A percentile compares a stretch with the other conserved stretches of the same genome.
phyloP scores from a whole-genome alignment of 768 basidiomycete species.

The Mycena floridula region DNA sequence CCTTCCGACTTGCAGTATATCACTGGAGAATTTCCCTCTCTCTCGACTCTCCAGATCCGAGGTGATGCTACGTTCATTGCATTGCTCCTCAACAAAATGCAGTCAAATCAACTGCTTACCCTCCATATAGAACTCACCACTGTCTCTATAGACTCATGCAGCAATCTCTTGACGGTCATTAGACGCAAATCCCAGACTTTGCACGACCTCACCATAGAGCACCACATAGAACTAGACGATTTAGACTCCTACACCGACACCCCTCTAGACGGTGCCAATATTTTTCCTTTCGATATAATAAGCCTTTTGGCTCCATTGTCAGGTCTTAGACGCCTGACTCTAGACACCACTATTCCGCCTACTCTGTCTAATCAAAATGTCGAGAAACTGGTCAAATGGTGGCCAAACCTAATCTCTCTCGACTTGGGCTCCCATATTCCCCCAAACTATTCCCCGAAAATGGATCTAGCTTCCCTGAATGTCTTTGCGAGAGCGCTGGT shows the following conservation, averaged over 20 bases:
- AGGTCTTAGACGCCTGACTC: slow-evolving; percentile 26
- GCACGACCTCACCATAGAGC: slow-evolving; percentile 33
- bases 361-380: slow-evolving; percentile 32
- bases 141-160: slow-evolving; percentile 13
- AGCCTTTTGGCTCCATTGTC: slow-evolving; percentile 28
- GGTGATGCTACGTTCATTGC: slow-evolving; percentile 26
- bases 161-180: slow-evolving; percentile 25
- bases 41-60: slow-evolving; percentile 35
- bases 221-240: slow-evolving; percentile 32
- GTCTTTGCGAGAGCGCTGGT: slow-evolving; percentile 19
- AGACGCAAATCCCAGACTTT: slow-evolving; percentile 23
- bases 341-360: slow-evolving; percentile 35
- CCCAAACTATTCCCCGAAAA: slow-evolving; percentile 15
- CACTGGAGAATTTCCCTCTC: slow-evolving; percentile 24
- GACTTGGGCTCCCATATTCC: slow-evolving; percentile 34
- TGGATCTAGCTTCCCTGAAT: slow-evolving; percentile 17
- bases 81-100: slow-evolving; percentile 27
- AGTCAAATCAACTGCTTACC: slow-evolving; percentile 23
- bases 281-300: slow-evolving; percentile 17
- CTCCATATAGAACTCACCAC: slow-evolving; percentile 28
- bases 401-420: slow-evolving; percentile 38
- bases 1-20: slow-evolving; percentile 10
- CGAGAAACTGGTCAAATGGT: slow-evolving; percentile 31
- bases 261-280: slow-evolving; percentile 9
- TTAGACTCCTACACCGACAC: slow-evolving; percentile 9